These are phyloP conservation scores for Vanderwaltozyma polyspora DNA, from an alignment of 805 yeast species.

Conservation along the genomic window DNA sequence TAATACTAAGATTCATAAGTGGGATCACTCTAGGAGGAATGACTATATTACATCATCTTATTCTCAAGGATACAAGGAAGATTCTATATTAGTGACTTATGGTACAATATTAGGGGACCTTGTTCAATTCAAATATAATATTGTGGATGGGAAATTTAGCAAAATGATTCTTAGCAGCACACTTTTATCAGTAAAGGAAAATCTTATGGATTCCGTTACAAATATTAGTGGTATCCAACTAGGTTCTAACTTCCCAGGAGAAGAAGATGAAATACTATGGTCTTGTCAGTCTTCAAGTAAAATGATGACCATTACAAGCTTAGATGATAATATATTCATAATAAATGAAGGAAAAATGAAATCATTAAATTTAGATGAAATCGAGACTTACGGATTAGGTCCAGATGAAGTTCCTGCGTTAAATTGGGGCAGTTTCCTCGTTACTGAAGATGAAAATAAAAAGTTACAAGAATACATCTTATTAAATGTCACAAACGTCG, in stretches of 20 bases:
- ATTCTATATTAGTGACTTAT: conserved; percentile 6
- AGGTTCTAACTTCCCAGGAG: background rate
- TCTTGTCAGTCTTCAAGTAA: background rate
- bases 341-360: conserved; percentile 5
- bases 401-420: conserved; percentile 1
- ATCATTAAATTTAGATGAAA: conserved; percentile 1
- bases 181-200: background rate
- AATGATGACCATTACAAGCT: conserved; percentile 4
- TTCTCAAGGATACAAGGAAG: conserved; percentile 8
- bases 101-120: conserved; percentile 11
- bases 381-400: background rate
- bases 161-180: conserved; percentile 2
- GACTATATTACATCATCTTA: conserved; percentile 7
- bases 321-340: conserved; percentile 9
- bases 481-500: conserved; percentile 11
- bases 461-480: conserved; percentile 5
- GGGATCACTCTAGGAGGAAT: conserved; percentile 5
- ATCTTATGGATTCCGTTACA: conserved; percentile 4
- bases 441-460: conserved; percentile 9
- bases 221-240: conserved; percentile 1
- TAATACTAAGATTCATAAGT: conserved; percentile 3
- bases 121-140: conserved; percentile 7
- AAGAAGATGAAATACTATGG: conserved; percentile 1
- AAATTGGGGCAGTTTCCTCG: conserved; percentile 7
- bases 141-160: conserved; percentile 2